Evolutionary conservation across 208 protist species (phyloP).

Genomic region (Acanthamoeba lenticulata): DNA sequence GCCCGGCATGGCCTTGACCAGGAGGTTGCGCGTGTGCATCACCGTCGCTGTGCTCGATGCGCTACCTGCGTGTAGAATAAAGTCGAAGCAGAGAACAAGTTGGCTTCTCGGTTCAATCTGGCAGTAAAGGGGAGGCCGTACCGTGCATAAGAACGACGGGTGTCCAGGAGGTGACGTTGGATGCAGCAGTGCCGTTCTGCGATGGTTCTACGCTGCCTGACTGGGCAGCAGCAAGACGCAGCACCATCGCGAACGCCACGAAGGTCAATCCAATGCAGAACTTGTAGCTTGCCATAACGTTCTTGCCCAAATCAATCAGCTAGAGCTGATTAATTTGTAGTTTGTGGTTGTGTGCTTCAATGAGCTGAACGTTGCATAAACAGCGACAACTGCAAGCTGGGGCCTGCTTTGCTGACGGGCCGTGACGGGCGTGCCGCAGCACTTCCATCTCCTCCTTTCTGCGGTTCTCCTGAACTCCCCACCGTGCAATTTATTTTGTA

Average conservation of each 20-base stretch:
- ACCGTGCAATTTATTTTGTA: too few species aligned
- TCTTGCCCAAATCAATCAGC: conserved; percentile 3
- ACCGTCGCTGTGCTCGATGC: conserved; percentile 26
- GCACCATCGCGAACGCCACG: not conserved
- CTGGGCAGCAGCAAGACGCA: not conserved
- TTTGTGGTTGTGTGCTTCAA: not conserved
- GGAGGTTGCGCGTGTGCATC: conserved; percentile 36
- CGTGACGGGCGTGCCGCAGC: too few species aligned
- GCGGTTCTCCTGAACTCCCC: not conserved
- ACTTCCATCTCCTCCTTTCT: too few species aligned
- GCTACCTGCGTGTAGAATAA: not conserved
- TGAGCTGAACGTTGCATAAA: too few species aligned
- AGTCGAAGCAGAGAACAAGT: not conserved
- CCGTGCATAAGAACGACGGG: conserved; percentile 28
- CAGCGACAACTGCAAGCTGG: too few species aligned
- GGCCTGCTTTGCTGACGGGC: too few species aligned
- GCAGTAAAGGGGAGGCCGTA: not conserved
- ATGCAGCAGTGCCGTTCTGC: too few species aligned
- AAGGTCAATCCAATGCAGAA: not conserved
- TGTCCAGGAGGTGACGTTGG: not conserved
- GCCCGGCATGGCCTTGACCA: not conserved
- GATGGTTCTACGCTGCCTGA: not conserved
- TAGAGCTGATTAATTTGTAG: not conserved
- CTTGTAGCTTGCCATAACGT: not conserved
- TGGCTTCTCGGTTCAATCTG: not conserved